phyloP scores from a whole-genome alignment of 2,329 filamentous ascomycete genomes.

The Acarospora socialis region DNA sequence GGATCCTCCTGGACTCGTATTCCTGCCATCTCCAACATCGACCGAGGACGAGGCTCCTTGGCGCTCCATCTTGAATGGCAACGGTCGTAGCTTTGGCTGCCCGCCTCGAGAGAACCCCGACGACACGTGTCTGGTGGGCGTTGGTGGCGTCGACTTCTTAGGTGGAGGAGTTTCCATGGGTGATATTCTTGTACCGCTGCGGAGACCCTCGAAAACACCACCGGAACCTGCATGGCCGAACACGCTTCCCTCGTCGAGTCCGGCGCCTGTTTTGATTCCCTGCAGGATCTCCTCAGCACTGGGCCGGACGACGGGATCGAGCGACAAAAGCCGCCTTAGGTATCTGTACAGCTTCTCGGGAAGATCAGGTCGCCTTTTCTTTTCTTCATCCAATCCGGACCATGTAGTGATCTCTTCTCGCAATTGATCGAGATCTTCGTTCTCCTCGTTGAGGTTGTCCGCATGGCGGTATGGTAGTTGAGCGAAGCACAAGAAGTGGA shows the following conservation, averaged over 20 bases:
- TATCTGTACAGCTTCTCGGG: slow-evolving; percentile 76
- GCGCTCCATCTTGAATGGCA: neutral
- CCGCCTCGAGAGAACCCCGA: slow-evolving; percentile 9
- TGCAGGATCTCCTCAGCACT: slow-evolving; percentile 73
- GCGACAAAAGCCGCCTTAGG: slow-evolving; percentile 63
- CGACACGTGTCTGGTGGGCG: slow-evolving; percentile 17
- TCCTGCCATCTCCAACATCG: neutral
- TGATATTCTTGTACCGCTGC: slow-evolving; percentile 23
- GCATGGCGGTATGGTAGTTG: slow-evolving; percentile 72
- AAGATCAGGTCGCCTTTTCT: slow-evolving; percentile 61
- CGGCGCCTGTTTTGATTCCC: slow-evolving; percentile 55
- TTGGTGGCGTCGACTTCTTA: slow-evolving; percentile 20
- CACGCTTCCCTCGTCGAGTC: slow-evolving; percentile 30
- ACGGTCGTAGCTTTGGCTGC: neutral
- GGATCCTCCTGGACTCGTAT: slow-evolving; percentile 8
- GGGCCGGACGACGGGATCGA: slow-evolving; percentile 63
- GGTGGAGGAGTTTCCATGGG: slow-evolving; percentile 25
- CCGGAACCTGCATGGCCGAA: slow-evolving; percentile 24
- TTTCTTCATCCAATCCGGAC: slow-evolving; percentile 72
- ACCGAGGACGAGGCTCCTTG: slow-evolving; percentile 3
- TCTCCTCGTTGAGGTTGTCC: slow-evolving; percentile 75
- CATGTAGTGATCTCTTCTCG: slow-evolving; percentile 75
- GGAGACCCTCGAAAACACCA: slow-evolving; percentile 21
- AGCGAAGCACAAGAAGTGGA: slow-evolving; percentile 96
- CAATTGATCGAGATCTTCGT: slow-evolving; percentile 76